Base-by-base conservation (phyloP, 116 monocot species). In the Cymodocea nodosa region DNA sequence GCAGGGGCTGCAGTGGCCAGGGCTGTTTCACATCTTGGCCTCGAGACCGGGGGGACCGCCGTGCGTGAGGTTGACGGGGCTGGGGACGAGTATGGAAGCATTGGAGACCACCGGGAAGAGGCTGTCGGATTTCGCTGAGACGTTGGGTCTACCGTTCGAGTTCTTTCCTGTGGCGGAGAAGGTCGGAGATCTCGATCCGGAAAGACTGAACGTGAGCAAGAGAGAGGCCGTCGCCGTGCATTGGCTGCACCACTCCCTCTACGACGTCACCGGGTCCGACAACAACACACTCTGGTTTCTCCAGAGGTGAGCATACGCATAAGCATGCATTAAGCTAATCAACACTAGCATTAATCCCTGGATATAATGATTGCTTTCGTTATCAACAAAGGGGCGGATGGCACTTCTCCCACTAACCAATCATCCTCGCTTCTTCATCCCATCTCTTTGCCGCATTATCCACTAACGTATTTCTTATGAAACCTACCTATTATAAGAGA, bases 1-100 rank as follows among this genome's bases (percentile, higher is more conserved):
- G 98, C 98, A 98, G 56, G 98, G 98, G 1, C 75, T 98, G 6
- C 98, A 98, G 66, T 98, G 98, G 98, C 98, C 92, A 6, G 98
- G 89, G 0, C 74, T 98, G 17, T 92, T 98, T 64, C 89, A 98
- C 71, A 92, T 92, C 30, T 79, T 98, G 18, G 92, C 98, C 0
- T 89, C 98, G 0, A 69, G 98, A 3, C 92, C 92, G 1, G 86
- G 88, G 0, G 98, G 98, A 0, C 92, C 98, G 0, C 98, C 98
- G 15, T 56, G 74, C 15, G 92, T 98, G 34, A 68, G 82, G 20
- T 79, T 98, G 4, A 98, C 98, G 4, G 98, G 98, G 0, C 73
- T 98, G n/a, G 98, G 98, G 9, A 73, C 88, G 15, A 88, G 88
- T 11, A 68, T 91, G 76, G 97, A 98, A 13, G 76, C 86, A 4